Percentiles rank a stretch among this genome's conserved stretches.
Conservation (phyloP, 2,329 filamentous ascomycete species). For the Talaromyces sp. region DNA sequence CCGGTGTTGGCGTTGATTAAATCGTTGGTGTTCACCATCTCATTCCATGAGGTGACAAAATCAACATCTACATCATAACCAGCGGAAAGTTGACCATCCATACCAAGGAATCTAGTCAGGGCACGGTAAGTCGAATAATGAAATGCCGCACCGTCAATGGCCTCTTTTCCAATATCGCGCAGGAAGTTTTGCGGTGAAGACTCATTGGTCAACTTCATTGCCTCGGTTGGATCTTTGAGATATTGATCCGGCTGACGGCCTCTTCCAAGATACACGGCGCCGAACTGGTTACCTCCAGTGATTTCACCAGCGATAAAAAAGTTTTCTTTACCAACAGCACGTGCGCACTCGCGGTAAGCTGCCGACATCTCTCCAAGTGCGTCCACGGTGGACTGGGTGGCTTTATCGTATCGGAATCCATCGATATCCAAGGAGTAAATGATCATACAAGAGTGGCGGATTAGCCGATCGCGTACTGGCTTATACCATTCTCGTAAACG, state of each 20-base stretch:
- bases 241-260: slow-evolving; percentile 59
- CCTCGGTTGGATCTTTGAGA: slow-evolving; percentile 47
- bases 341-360: slow-evolving; percentile 61
- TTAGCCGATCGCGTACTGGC: slow-evolving; percentile 60
- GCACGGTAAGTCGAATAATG: slow-evolving; percentile 65
- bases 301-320: slow-evolving; percentile 68
- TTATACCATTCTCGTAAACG: slow-evolving; percentile 66
- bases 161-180: slow-evolving; percentile 55
- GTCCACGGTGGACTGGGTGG: slow-evolving; percentile 65
- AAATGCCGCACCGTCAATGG: slow-evolving; percentile 64
- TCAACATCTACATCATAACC: slow-evolving; percentile 57
- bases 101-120: slow-evolving; percentile 62
- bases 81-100: slow-evolving; percentile 59
- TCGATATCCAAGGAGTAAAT: slow-evolving; percentile 65
- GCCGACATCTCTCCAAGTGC: slow-evolving; percentile 61
- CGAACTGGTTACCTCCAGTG: slow-evolving; percentile 63
- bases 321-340: slow-evolving; percentile 60
- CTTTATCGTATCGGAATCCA: slow-evolving; percentile 69
- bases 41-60: slow-evolving; percentile 58
- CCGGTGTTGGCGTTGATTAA: slow-evolving; percentile 63
- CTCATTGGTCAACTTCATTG: slow-evolving; percentile 53
- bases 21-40: slow-evolving; percentile 61
- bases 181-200: slow-evolving; percentile 53
- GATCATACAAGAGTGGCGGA: slow-evolving; percentile 64
- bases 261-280: slow-evolving; percentile 62